These are phyloP conservation scores for Persicaria maculosa DNA, from an alignment of 148 eudicot species.

Conservation along the genomic window DNA sequence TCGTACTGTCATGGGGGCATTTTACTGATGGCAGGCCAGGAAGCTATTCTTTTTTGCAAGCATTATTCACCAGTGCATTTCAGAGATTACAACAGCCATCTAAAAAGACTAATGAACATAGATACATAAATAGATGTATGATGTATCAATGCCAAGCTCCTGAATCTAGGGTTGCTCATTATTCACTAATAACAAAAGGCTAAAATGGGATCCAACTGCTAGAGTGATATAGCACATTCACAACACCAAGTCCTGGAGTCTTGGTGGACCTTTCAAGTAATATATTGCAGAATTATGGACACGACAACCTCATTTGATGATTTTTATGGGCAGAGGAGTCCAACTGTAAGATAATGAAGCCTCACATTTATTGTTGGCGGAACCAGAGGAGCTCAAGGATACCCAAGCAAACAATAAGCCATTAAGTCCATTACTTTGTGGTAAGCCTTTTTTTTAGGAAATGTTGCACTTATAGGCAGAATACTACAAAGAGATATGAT, in stretches of 20 bases:
- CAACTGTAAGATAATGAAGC: not conserved
- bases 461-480: not conserved
- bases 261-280: not conserved
- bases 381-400: not conserved
- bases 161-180: not conserved
- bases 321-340: not conserved
- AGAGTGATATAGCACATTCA: not conserved
- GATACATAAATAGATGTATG: not conserved
- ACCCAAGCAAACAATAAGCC: not conserved
- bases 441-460: not conserved
- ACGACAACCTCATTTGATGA: not conserved
- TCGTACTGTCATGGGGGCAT: not conserved
- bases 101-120: not conserved
- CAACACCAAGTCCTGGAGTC: not conserved
- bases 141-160: not conserved
- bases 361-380: not conserved
- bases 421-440: not conserved
- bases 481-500: not conserved
- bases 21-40: not conserved
- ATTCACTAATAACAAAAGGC: not conserved
- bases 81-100: not conserved
- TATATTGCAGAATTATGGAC: not conserved
- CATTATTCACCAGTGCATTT: not conserved
- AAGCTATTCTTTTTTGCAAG: not conserved
- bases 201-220: not conserved